Evolutionary conservation across 257 asterid genomes (phyloP), one percentile per base, ranked within the genome.

Genomic region (Forsythia viridissima): DNA sequence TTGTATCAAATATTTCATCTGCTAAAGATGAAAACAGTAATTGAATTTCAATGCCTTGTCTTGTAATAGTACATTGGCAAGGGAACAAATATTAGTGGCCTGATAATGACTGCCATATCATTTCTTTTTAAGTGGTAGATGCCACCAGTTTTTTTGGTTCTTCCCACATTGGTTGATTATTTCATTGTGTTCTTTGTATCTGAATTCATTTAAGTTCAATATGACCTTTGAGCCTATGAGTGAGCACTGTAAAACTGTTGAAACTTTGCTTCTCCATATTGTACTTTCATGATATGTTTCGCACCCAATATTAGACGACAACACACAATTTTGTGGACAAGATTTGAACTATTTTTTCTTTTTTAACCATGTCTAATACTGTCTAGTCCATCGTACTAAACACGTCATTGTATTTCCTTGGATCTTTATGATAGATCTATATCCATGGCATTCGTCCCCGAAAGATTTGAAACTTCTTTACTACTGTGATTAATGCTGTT

Each of bases 1-100:
- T 66, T 82, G 72, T 76, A 72, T 67, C 30, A 57, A 8, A 43
- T 46, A 73, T 51, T 77, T 41, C 74, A 52, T 34, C 55, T 75
- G 61, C 37, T 21, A 63, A 48, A 59, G 52, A 39, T 77, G 68
- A 75, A 77, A 80, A 70, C 11, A 36, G 8, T 48, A 13, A 46
- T 61, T 41, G 73, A 24, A 30, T 57, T 55, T 36, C 3, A 2
- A 24, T 18, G 34, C 67, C 0, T 67, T 48, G 13, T 39, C 71
- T 63, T 57, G 40, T 46, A 10, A 42, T 71, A 8, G 20, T 18
- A 70, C 52, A 20, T 4, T 59, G 6, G 43, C 70, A 48, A 63
- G 69, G 52, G 52, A 76, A 48, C 13, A 36, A 71, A 15, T 73
- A 69, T 20, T 46, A 15, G 74, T 70, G 11, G 74, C 59, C 65